Conservation (phyloP, 2,329 filamentous ascomycete genomes). For the Fusarium pseudoanthophilum region DNA sequence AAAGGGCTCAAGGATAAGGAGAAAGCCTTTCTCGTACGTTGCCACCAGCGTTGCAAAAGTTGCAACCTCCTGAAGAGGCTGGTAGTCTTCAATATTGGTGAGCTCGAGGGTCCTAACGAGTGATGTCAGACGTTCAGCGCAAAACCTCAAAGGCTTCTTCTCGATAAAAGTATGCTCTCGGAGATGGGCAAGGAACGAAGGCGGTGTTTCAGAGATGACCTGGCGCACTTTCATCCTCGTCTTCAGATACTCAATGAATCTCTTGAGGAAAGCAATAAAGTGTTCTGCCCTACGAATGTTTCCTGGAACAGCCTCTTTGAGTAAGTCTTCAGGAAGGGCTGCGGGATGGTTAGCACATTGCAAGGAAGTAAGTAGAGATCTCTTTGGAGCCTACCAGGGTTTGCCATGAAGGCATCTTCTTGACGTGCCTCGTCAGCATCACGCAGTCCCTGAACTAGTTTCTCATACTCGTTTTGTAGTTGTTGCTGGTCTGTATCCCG, state of each 20-base stretch:
- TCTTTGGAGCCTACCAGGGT: constrained; percentile 67
- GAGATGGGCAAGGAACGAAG: constrained; percentile 90
- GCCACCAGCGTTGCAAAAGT: constrained; percentile 96
- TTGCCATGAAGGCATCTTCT: constrained; percentile 97
- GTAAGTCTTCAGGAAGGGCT: constrained; percentile 89
- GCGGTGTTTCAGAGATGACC: constrained; percentile 95
- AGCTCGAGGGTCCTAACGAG: constrained; percentile 94
- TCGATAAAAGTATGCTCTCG: constrained; percentile 98
- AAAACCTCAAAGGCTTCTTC: constrained; percentile 93
- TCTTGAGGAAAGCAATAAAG: constrained; percentile 92
- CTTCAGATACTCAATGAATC: constrained; percentile 98
- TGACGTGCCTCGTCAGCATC: constrained; percentile 89
- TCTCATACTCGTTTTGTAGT: constrained; percentile 93
- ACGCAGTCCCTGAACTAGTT: constrained; percentile 89
- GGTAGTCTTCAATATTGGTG: constrained; percentile 97
- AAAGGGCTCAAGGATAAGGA: constrained; percentile 96
- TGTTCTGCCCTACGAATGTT: constrained; percentile 97
- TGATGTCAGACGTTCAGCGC: constrained; percentile 92
- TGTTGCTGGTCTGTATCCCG: constrained; percentile 95
- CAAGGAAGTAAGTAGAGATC: neutral
- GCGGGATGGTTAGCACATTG: constrained; percentile 1
- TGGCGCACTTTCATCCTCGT: constrained; percentile 98
- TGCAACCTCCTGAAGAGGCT: constrained; percentile 95
- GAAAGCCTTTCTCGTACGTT: constrained; percentile 95
- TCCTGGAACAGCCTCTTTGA: constrained; percentile 95